Percentiles rank a stretch among this genome's conserved stretches.
Evolutionary conservation across 495 filamentous ascomycete species (phyloP).

Genomic region (Penicillium canariense): DNA sequence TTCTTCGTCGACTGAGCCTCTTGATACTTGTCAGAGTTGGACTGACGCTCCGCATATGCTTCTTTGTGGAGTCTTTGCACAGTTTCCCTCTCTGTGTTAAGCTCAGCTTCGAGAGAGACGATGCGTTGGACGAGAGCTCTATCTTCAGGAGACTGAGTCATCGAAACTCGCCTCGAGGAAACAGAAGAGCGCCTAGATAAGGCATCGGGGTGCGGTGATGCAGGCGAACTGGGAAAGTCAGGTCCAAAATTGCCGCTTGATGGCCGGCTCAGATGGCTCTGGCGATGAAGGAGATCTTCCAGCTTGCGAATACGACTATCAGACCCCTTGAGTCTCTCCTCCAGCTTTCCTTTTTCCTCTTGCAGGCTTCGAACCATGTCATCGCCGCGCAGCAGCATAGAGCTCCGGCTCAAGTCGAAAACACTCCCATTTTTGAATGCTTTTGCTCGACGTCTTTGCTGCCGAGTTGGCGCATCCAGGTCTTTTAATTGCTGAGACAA

Average conservation of each 20-base stretch:
- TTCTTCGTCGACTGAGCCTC: conserved; percentile 88
- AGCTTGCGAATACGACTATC: conserved; percentile 89
- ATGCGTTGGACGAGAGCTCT: conserved; percentile 66
- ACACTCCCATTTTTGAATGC: conserved; percentile 96
- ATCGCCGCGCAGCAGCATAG: conserved; percentile 75
- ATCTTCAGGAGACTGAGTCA: conserved; percentile 63
- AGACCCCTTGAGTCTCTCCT: conserved; percentile 79
- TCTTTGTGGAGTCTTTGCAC: conserved; percentile 57
- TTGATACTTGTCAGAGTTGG: conserved; percentile 66
- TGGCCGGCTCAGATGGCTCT: conserved; percentile 70
- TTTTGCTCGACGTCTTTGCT: conserved; percentile 73
- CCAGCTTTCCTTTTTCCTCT: conserved; percentile 74
- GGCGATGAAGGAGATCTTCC: conserved; percentile 89
- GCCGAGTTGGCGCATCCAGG: conserved; percentile 67
- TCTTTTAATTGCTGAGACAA: conserved; percentile 63
- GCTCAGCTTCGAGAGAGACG: conserved; percentile 77
- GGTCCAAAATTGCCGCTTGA: conserved; percentile 64
- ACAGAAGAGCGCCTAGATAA: conserved; percentile 61
- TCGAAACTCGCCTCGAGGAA: conserved; percentile 65
- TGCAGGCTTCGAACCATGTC: conserved; percentile 71
- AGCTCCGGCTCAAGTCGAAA: conserved; percentile 78
- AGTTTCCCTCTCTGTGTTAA: conserved; percentile 61
- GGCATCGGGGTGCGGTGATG: conserved; percentile 54
- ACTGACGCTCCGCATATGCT: conserved; percentile 62
- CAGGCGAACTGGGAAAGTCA: conserved; percentile 47